Base-by-base conservation (phyloP, 345 rosid genomes). In the Moricandia arvensis region DNA sequence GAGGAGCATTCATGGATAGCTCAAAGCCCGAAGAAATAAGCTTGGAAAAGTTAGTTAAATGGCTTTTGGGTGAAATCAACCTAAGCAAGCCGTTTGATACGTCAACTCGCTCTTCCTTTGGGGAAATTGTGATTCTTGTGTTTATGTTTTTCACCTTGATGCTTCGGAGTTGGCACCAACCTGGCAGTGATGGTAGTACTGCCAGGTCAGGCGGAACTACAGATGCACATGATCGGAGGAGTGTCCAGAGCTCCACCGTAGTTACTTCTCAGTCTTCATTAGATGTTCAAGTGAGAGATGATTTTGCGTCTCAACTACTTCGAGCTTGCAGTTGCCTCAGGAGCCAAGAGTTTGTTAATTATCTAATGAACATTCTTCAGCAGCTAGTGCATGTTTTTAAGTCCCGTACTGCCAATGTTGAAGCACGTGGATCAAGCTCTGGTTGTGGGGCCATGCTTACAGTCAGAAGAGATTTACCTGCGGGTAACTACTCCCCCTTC, bases 91-190 rank as follows among this genome's bases (percentile, higher is more conserved):
- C 97, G 57, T 92, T 95, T 80, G 79, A 77, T 58, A 88, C 90
- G 35, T 83, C 77, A 79, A 71, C 76, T 54, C 93, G 90, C 37
- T 84, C 98, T 72, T 83, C 89, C 70, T 90, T 90, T 71, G 99
- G 98, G 61, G 98, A 90, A 83, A 89, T 92, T 74, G 87, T 89
- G 11, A 93, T 95, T 63, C 89, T 95, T 80, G 89, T 95, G 71
- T 95, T 95, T 81, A 92, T 92, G 99, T 95, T 95, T 82, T 90
- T 92, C 85, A 95, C 99, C 66, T 82, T 95, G 89, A 95, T 95
- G 98, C 97, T 95, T 59, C 93, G 98, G 68, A 95, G 93, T 76
- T 95, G 99, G 99, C 97, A 95, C 70, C 99, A 92, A 76, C 99
- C 99, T 72, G 98, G 97, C 54, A 85, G 84, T 66, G 96, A 89